Evolutionary conservation across 2,329 filamentous ascomycete species (phyloP).

Genomic region (Cyphellophora attinorum): DNA sequence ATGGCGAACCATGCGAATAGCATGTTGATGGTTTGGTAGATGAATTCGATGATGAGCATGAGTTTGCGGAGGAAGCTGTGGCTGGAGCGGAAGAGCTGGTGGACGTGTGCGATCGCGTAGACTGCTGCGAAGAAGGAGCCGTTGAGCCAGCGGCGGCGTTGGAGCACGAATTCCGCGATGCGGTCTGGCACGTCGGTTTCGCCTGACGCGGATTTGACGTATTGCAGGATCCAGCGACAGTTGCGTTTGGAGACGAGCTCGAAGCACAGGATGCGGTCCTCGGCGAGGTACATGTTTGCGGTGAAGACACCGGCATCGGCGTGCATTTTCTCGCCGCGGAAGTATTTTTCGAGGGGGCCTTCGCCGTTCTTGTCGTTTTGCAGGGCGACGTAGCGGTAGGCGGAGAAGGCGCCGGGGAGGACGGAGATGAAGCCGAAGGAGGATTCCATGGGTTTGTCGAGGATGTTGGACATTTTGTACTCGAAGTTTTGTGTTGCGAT

Average conservation of each 20-base stretch:
- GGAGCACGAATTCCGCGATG: conserved; percentile 89
- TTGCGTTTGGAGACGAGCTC: conserved; percentile 96
- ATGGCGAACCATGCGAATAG: conserved; percentile 98
- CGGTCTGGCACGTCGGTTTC: conserved; percentile 95
- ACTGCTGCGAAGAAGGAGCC: conserved; percentile 97
- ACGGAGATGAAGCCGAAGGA: conserved; percentile 97
- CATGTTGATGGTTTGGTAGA: conserved; percentile 92
- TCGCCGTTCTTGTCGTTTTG: conserved; percentile 95
- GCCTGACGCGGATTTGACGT: conserved; percentile 93
- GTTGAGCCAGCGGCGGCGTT: conserved; percentile 97
- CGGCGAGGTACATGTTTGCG: conserved; percentile 59
- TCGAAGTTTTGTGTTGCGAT: conserved; percentile 98
- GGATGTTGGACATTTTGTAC: conserved; percentile 99
- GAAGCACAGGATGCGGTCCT: conserved; percentile 43
- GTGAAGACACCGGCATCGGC: conserved; percentile 93
- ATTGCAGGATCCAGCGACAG: conserved; percentile 94
- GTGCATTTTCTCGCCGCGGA: conserved; percentile 92
- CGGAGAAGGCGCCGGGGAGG: conserved; percentile 94
- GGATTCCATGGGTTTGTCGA: conserved; percentile 94
- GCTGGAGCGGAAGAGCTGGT: conserved; percentile 88
- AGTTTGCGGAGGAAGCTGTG: conserved; percentile 81
- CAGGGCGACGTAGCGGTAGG: conserved; percentile 85
- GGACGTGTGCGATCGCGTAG: conserved; percentile 89
- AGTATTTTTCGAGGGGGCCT: conserved; percentile 92
- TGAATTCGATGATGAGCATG: conserved; percentile 84